phyloP scores from a whole-genome alignment of 805 yeast species.

The Saccharomycopsis sp. region DNA sequence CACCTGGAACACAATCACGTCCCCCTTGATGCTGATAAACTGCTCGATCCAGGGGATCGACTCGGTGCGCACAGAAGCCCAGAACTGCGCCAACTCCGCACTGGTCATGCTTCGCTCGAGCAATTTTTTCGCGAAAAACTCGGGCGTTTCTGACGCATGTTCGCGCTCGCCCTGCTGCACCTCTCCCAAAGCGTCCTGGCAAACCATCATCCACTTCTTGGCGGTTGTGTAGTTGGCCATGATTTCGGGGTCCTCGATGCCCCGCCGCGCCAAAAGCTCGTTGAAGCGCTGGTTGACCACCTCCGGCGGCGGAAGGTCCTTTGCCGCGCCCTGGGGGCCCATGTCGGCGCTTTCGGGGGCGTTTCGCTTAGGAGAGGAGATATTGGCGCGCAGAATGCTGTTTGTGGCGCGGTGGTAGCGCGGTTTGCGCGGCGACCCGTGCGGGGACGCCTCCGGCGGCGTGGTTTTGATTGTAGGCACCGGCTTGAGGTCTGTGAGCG shows the following conservation, averaged over 20 bases:
- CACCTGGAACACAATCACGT: slow-evolving; percentile 62
- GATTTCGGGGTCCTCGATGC: slow-evolving; percentile 71
- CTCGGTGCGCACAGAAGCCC: slow-evolving; percentile 91
- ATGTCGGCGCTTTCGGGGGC: not conserved
- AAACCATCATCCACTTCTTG: slow-evolving; percentile 86
- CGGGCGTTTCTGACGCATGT: slow-evolving; percentile 41
- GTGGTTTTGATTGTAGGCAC: slow-evolving; percentile 15
- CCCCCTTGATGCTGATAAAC: slow-evolving; percentile 79
- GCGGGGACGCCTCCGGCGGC: not conserved
- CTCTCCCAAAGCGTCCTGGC: slow-evolving; percentile 80
- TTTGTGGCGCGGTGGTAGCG: no score
- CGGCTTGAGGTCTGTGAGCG: slow-evolving; percentile 21
- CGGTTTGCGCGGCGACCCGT: no score
- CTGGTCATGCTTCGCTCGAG: slow-evolving; percentile 62
- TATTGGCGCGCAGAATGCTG: not conserved
- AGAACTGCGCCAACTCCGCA: slow-evolving; percentile 70
- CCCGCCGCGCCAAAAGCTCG: slow-evolving; percentile 77
- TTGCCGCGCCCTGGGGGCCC: slow-evolving; percentile 16
- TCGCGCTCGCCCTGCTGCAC: slow-evolving; percentile 16
- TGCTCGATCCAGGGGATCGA: slow-evolving; percentile 70
- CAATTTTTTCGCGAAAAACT: slow-evolving; percentile 66
- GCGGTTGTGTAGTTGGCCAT: slow-evolving; percentile 68
- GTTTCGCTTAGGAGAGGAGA: not conserved
- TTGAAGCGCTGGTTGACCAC: slow-evolving; percentile 70
- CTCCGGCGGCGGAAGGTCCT: slow-evolving; percentile 57